Base-by-base conservation (phyloP, 768 basidiomycete genomes). In the Leccinum uliginosum region DNA sequence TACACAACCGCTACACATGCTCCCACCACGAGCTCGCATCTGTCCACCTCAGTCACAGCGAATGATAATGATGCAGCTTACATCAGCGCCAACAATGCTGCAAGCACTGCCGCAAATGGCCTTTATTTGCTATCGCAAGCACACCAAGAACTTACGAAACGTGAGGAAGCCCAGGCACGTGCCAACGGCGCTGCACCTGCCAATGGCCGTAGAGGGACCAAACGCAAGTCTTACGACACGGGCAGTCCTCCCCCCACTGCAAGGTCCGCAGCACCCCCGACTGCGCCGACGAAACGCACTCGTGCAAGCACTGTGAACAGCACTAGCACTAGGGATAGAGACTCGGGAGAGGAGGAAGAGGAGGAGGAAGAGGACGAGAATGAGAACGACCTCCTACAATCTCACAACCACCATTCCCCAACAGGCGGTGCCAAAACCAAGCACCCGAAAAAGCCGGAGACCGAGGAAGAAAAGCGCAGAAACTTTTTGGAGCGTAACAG, bases 401-500 rank as follows among this genome's bases (percentile, higher is more conserved):
- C 27, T 34, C 59, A 63, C 9, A 71, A 65, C 60, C 73, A 65
- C 54, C 69, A 51, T 0, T 27, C 56, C 15, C 59, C 64, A 12
- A 53, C 45, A 7, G 59, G 61, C 17, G 56, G 54, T 19, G 21
- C 62, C 27, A 70, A 64, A 45, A 56, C 60, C 4, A 63, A 73
- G 47, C 64, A 70, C 51, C 63, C 63, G 53, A 93, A 90, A 73
- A 93, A 88, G 67, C 90, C 89, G 23, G 93, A 97, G 78, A 98
- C 96, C 0, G 97, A 99, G 71, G 97, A 98, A 72, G 97, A 98
- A 69, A 99, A 99, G 74, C 80, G 97, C 43, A 85, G 83, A 73
- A 98, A 98, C 74, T 98, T 99, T 74, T 75, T 99, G 58, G 97
- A 98, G 73, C 81, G 97, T 59, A 99, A 99, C 69, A 81, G 97